Evolutionary conservation across 2,329 filamentous ascomycete genomes (phyloP).

Genomic region (Chaetomium sp.): DNA sequence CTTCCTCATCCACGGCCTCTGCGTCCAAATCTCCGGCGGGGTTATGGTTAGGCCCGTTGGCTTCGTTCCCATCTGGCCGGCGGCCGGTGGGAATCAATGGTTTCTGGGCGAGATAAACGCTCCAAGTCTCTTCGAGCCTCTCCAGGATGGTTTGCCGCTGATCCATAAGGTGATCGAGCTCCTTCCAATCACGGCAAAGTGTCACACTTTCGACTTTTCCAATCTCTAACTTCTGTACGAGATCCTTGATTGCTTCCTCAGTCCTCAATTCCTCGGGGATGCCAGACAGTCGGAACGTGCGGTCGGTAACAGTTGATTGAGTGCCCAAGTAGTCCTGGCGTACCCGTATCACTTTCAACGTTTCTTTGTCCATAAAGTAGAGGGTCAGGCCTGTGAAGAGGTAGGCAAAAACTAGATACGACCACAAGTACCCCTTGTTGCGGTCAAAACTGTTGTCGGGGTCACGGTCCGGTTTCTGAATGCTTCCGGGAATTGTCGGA

Average conservation of each 20-base stretch:
- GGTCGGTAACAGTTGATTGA: conserved; percentile 91
- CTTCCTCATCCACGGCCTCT: conserved; percentile 32
- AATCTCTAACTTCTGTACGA: conserved; percentile 82
- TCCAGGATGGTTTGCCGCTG: conserved; percentile 59
- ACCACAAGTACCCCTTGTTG: conserved; percentile 65
- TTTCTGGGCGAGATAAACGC: conserved; percentile 61
- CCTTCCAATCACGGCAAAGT: conserved; percentile 79
- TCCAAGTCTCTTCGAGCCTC: conserved; percentile 78
- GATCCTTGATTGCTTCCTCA: conserved; percentile 75
- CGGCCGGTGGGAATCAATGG: conserved; percentile 35
- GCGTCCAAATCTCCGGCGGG: conserved; percentile 29
- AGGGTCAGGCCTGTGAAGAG: conserved; percentile 78
- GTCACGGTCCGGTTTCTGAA: conserved; percentile 18
- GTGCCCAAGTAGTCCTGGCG: conserved; percentile 88
- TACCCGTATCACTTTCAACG: conserved; percentile 74
- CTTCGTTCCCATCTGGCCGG: conserved; percentile 7
- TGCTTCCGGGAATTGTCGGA: neutral
- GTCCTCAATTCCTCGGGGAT: conserved; percentile 74
- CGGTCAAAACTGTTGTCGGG: conserved; percentile 29
- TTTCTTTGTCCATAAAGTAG: conserved; percentile 77
- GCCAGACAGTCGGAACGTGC: conserved; percentile 84
- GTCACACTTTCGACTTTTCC: conserved; percentile 85
- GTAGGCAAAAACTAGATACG: conserved; percentile 91
- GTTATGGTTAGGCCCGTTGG: conserved; percentile 20
- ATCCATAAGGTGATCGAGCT: conserved; percentile 68